Base-by-base conservation (phyloP, 1,284 basidiomycete genomes). In the Macrocystidia cucumis region DNA sequence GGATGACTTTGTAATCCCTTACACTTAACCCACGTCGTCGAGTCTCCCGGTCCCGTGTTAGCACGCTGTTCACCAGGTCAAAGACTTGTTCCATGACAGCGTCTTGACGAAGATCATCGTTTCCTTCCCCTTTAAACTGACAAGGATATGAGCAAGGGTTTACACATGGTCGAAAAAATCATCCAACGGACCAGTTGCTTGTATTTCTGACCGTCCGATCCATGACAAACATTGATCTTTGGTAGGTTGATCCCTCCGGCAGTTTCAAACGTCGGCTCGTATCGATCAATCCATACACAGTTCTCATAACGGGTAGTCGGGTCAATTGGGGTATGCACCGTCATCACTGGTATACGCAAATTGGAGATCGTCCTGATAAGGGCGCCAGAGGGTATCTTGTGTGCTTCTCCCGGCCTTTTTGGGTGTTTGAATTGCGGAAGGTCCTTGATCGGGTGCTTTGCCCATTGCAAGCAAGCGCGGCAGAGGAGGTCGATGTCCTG, bases 1-100 rank as follows among this genome's bases (percentile, higher is more conserved):
- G 91, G 13, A 98, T 68, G 29, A 98, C 90, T 38, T 79, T 88
- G 62, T 98, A 98, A 7, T 78, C 84, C 23, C 91, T 72, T 41
- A 97, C 78, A 28, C 66, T 63, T 18, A 98, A 67, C 22, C 77
- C 65, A 8, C 95, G 78, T 35, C 74, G 72, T 34, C 72, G 71
- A 0, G 92, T 90, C 43, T 85, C 77, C 17, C 78, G 69, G 54
- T 98, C 91, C 8, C 68, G 67, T 6, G 53, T 50, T 5, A 98
- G 71, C 1, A 97, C 72, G 3, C 73, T 63, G 44, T 98, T 98
- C 37, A 92, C 85, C 27, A 98, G 69, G 20, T 81, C 78, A 51
- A 98, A 98, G 1, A 97, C 91, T 59, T 98, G 96, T 53, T 97
- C 91, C 93, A 98, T 97, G 30, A 98, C 91, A 1, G 95, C 93